Evolutionary conservation across 768 basidiomycete species (phyloP).

Genomic region (Pisolithus marmoratus): DNA sequence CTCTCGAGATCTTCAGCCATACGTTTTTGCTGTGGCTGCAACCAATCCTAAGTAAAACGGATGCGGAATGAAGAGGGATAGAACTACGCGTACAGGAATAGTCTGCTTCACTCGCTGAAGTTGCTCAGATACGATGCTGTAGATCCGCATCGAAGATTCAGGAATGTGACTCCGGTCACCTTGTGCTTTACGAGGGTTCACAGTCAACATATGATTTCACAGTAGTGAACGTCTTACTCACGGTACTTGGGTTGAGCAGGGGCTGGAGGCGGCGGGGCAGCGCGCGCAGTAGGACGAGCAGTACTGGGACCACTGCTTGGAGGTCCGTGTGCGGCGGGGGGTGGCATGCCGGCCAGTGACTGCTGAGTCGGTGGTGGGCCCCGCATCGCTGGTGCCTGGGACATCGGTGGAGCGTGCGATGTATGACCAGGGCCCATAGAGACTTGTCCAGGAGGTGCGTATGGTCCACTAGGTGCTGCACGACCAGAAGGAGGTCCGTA

Average conservation of each 20-base stretch:
- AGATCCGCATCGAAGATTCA: slow-evolving; percentile 58
- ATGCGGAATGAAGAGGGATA: background rate
- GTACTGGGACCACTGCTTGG: slow-evolving; percentile 23
- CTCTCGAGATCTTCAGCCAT: slow-evolving; percentile 84
- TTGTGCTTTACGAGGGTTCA: slow-evolving; percentile 46
- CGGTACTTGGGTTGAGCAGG: slow-evolving; percentile 54
- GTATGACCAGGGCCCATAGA: slow-evolving; percentile 6
- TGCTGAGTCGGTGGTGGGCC: slow-evolving; percentile 22
- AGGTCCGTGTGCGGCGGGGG: slow-evolving; percentile 12
- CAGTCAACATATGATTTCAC: background rate
- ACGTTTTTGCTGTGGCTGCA: slow-evolving; percentile 75
- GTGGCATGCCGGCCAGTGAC: background rate
- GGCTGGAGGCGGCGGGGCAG: slow-evolving; percentile 30
- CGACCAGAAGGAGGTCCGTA: slow-evolving; percentile 11
- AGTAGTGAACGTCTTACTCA: slow-evolving; percentile 30
- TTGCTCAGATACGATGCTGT: slow-evolving; percentile 56
- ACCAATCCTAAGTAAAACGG: background rate
- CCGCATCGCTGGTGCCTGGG: slow-evolving; percentile 25
- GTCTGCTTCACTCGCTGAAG: slow-evolving; percentile 65
- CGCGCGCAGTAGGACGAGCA: slow-evolving; percentile 22
- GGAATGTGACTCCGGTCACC: slow-evolving; percentile 95
- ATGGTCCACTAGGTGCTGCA: slow-evolving; percentile 16
- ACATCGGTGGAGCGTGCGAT: slow-evolving; percentile 24
- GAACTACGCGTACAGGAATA: slow-evolving; percentile 53
- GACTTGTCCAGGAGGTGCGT: slow-evolving; percentile 22